Percentiles rank a stretch among this genome's conserved stretches.
Conservation (phyloP, 140 eudicot genomes). For the Cichorium intybus region DNA sequence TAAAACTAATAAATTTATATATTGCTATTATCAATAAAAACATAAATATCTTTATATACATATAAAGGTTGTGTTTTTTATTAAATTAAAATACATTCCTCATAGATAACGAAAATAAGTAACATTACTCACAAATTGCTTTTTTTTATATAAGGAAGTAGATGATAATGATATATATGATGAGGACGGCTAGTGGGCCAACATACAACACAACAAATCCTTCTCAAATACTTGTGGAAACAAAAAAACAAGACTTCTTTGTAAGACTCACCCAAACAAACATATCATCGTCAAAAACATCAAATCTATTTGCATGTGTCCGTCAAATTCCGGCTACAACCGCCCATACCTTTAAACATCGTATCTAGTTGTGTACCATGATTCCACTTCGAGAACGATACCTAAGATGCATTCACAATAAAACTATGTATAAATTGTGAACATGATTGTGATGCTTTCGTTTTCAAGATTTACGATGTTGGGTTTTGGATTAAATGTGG, state of each 20-base stretch:
- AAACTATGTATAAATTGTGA: neutral
- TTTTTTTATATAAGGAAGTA: neutral
- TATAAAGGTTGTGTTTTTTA: no score
- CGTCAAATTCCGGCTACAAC: constrained; percentile 1
- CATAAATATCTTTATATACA: no score
- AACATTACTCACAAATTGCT: neutral
- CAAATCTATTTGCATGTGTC: no score
- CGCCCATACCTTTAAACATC: neutral
- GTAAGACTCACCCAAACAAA: constrained; percentile 22
- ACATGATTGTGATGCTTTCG: neutral
- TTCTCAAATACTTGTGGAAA: neutral
- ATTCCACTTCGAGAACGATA: neutral
- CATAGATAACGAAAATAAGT: no score
- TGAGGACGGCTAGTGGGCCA: constrained; percentile 1
- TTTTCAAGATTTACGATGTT: neutral
- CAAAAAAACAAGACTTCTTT: constrained; percentile 8
- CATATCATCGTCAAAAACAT: constrained; percentile 7
- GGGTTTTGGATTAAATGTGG: neutral
- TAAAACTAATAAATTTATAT: no score
- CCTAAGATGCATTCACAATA: no score
- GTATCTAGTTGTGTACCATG: neutral
- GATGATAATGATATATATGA: no score
- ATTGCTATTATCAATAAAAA: no score
- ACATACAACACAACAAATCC: neutral
- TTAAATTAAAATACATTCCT: no score